Conservation (phyloP, 208 protist genomes). For the Polymyxa betae region DNA sequence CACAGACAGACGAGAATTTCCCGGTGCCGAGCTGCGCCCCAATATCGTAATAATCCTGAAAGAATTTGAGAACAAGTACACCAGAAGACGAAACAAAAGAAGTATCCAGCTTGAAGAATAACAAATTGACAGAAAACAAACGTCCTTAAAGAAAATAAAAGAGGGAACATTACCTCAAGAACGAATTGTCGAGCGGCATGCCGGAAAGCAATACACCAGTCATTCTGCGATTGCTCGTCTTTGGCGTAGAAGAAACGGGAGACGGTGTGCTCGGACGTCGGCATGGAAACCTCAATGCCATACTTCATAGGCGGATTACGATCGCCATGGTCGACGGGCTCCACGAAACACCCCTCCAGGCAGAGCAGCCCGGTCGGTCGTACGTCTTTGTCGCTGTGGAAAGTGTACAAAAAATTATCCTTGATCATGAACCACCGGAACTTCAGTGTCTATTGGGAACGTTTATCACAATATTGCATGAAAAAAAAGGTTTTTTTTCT, state of each 20-base stretch:
- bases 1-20: conserved; percentile 54
- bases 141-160: no score
- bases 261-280: background rate
- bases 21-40: conserved; percentile 33
- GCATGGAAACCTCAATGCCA: conserved; percentile 24
- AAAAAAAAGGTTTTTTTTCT: background rate
- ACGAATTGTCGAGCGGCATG: background rate
- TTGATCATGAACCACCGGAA: conserved; percentile 55
- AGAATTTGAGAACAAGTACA: background rate
- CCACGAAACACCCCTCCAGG: conserved; percentile 48
- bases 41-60: conserved; percentile 26
- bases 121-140: no score
- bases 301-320: background rate
- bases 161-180: background rate
- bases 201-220: background rate
- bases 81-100: no score
- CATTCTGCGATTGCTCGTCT: background rate
- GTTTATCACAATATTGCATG: background rate
- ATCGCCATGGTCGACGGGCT: background rate
- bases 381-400: conserved; percentile 54
- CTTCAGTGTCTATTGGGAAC: background rate
- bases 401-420: conserved; percentile 50
- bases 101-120: no score
- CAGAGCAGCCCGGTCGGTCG: background rate
- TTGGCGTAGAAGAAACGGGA: conserved; percentile 1